These are phyloP conservation scores for Geotrichum reessii DNA, from an alignment of 1,139 yeast genomes.

Conservation along the genomic window DNA sequence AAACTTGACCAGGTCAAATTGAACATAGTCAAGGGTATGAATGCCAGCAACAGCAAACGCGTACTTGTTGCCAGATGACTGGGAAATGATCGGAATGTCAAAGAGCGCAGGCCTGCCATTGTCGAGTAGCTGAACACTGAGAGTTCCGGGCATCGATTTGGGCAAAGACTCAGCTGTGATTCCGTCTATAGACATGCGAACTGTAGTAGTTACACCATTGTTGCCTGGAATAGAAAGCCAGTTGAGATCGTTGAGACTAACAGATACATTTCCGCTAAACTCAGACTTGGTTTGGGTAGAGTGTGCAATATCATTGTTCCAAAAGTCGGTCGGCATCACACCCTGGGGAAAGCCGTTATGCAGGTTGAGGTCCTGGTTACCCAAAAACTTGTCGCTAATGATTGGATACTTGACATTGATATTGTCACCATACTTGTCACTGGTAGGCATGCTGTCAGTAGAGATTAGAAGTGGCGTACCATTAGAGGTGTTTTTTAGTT, in stretches of 20 bases:
- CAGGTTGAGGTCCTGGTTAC: background rate
- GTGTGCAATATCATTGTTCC: conserved; percentile 8
- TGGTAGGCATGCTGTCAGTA: conserved; percentile 1
- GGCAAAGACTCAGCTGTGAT: conserved; percentile 15
- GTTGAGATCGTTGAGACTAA: conserved; percentile 14
- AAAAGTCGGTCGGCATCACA: conserved; percentile 6
- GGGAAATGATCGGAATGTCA: conserved; percentile 11
- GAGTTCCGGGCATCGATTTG: conserved; percentile 15
- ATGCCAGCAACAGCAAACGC: conserved; percentile 17
- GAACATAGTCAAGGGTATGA: conserved; percentile 15
- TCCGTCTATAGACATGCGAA: conserved; percentile 15
- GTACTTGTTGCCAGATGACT: conserved; percentile 3
- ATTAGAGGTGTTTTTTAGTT: conserved; percentile 8
- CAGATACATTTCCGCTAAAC: conserved; percentile 17
- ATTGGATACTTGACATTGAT: conserved; percentile 12
- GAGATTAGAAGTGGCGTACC: conserved; percentile 5
- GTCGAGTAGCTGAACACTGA: conserved; percentile 13
- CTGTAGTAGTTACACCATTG: conserved; percentile 13
- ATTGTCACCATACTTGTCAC: conserved; percentile 4
- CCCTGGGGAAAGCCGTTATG: conserved; percentile 1
- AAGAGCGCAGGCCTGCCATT: conserved; percentile 15
- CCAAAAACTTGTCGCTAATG: conserved; percentile 12
- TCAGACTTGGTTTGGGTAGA: conserved; percentile 6
- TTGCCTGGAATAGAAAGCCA: conserved; percentile 12
- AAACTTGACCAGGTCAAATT: conserved; percentile 13